Evolutionary conservation across 179 eudicot species (phyloP), one percentile per base, ranked within the genome.

Genomic region (Patellifolia procumbens): DNA sequence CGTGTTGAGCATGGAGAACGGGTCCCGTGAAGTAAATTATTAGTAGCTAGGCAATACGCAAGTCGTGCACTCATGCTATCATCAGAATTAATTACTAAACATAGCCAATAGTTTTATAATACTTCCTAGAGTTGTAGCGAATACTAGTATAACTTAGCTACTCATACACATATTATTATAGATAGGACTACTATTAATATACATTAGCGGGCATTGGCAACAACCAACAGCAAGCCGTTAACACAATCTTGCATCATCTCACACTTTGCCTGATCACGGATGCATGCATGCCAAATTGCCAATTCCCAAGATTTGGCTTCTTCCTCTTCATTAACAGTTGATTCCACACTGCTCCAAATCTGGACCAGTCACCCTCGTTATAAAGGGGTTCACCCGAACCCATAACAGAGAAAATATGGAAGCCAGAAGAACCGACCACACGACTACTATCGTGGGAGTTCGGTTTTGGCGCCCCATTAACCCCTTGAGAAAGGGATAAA

Each of bases 401-500:
- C 97, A 91, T 39, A 90, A 37, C 74, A 91, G 78, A 1, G 97
- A 90, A 82, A 90, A 88, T 26, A 91, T 88, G 49, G 97, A 91
- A 56, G 97, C 97, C 7, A 91, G 83, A 12, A 91, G 90, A 81
- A 88, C 79, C 0, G 94, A 87, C 97, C 97, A 91, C 6, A 91
- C 92, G 4, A 91, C 88, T 1, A 91, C 92, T 22, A 91, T 87
- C 5, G 97, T 91, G 0, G 94, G 97, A 15, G 91, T 90, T 34
- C 92, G 83, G 81, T 85, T 88, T 74, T 91, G 94, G 59, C 90
- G 82, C 19, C 97, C 97, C 97, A 91, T 91, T 3, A 91, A 89
- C 58, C 97, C 97, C 81, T 91, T 91, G 39, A 91, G 90, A 82
- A 91, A 91, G 8, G 97, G 97, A 61, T 91, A 91, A 7, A 91